Base-by-base conservation (phyloP, 2,329 filamentous ascomycete genomes). In the Coniochaeta sp. region DNA sequence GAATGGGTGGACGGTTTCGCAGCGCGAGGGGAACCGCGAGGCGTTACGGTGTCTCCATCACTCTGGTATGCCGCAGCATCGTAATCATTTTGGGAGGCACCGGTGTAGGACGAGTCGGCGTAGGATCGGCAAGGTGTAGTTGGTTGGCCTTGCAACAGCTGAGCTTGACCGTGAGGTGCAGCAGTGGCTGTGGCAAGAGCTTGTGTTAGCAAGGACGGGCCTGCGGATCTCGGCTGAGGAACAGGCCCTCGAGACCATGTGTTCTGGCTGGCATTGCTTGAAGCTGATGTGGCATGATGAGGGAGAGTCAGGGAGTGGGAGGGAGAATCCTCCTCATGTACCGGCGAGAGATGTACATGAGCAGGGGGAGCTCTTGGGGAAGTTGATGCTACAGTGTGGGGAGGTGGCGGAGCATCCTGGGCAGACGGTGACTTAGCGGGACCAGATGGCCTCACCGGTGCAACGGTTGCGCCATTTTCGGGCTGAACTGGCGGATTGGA, bases 121-220 rank as follows among this genome's bases (percentile, higher is more conserved):
- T 44, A 34, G 38, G 38, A 10, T 52, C 26, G 47, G 16, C 6
- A 30, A 5, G 47, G 47, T 3, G 47, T 52, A 30, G 47, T 52
- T 6, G 47, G 26, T 52, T 52, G 47, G 24, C 14, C 30, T 28
- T 28, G 64, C n/a, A 66, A 55, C 58, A 65, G 63, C 58, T 66
- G 59, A 30, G 64, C 60, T 60, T 69, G 66, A 38, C 44, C 44
- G 22, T 69, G 64, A 57, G 68, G 71, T 57, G 83, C 82, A 68
- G 81, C 81, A 68, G 82, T 80, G 68, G 81, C 82, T 72, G 81
- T 82, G 70, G 81, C 81, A 70, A 85, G 75, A 69, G 82, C 81
- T 72, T 84, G 80, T 62, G 80, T 79, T 72, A 85, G 76, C 66
- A 85, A 71, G 61, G 82, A 85, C 65, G 81, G 79, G 63, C 81